Percentiles rank a stretch among this genome's conserved stretches.
Evolutionary conservation across 345 rosid species (phyloP).

Genomic region (Excoecaria cochinchinensis): DNA sequence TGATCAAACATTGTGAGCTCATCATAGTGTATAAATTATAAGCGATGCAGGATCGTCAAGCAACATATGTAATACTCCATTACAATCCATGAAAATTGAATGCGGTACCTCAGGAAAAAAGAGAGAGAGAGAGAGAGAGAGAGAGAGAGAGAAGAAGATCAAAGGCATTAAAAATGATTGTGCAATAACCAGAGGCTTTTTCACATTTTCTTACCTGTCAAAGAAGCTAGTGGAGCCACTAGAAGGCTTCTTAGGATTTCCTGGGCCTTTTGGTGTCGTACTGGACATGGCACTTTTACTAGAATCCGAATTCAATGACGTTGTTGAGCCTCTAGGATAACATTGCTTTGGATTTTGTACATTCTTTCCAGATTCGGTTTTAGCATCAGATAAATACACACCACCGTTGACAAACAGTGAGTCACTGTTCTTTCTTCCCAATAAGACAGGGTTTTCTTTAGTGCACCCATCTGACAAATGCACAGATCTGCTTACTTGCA

Average conservation of each 20-base stretch:
- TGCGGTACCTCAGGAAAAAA: background rate
- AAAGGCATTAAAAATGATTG: constrained; percentile 3
- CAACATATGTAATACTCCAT: background rate
- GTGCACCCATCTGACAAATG: constrained; percentile 35
- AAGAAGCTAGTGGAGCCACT: constrained; percentile 53
- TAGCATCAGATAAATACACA: constrained; percentile 14
- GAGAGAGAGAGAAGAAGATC: background rate
- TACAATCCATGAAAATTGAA: background rate
- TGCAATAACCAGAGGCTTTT: constrained; percentile 1
- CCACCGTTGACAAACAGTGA: constrained; percentile 16
- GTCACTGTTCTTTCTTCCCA: constrained; percentile 19
- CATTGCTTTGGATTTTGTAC: constrained; percentile 28
- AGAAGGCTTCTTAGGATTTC: constrained; percentile 46
- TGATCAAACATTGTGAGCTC: background rate
- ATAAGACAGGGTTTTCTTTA: constrained; percentile 32
- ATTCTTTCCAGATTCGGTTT: constrained; percentile 23
- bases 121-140: background rate
- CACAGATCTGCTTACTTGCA: constrained; percentile 57
- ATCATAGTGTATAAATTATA: background rate
- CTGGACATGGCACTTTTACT: constrained; percentile 27
- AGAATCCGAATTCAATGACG: constrained; percentile 32
- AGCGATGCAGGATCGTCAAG: background rate
- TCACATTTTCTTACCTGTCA: constrained; percentile 54
- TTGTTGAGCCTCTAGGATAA: constrained; percentile 30
- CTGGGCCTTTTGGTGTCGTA: constrained; percentile 32